These are phyloP conservation scores for Rhizoctonia solani DNA, from an alignment of 1,284 basidiomycete species.

Conservation along the genomic window DNA sequence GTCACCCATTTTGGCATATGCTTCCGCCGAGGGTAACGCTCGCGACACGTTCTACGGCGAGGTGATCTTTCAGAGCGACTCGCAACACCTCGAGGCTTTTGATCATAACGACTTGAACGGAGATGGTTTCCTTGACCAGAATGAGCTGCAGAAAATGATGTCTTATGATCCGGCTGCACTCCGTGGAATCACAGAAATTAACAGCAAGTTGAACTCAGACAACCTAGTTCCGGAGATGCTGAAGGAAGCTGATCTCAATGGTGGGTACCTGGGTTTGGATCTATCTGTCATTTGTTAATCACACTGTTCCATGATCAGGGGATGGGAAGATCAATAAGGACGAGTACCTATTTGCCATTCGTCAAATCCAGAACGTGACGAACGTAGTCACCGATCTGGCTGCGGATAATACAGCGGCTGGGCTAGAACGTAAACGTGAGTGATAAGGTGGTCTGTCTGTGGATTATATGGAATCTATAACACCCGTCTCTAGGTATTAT, in stretches of 20 bases:
- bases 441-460: not conserved
- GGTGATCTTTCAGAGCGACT: conserved; percentile 10
- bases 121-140: conserved; percentile 5
- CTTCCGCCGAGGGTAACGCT: conserved; percentile 5
- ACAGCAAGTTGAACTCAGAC: not conserved
- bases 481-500: not conserved
- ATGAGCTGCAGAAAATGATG: conserved; percentile 5
- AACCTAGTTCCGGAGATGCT: conserved; percentile 10
- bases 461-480: not conserved
- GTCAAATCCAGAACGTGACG: conserved; percentile 8
- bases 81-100: conserved; percentile 5
- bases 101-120: conserved; percentile 1
- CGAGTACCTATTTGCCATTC: conserved; percentile 10
- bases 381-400: not conserved
- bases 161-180: not conserved
- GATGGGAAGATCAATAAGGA: conserved; percentile 9
- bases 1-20: not conserved
- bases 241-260: not conserved
- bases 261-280: not conserved
- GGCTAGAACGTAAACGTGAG: conserved; percentile 10
- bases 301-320: not conserved
- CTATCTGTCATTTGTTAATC: not conserved
- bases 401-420: conserved; percentile 7
- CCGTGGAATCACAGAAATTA: conserved; percentile 1
- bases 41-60: conserved; percentile 1